A percentile compares a stretch with the other conserved stretches of the same genome.
Evolutionary conservation across 805 yeast genomes (phyloP).

Genomic region (Candida ovalis): DNA sequence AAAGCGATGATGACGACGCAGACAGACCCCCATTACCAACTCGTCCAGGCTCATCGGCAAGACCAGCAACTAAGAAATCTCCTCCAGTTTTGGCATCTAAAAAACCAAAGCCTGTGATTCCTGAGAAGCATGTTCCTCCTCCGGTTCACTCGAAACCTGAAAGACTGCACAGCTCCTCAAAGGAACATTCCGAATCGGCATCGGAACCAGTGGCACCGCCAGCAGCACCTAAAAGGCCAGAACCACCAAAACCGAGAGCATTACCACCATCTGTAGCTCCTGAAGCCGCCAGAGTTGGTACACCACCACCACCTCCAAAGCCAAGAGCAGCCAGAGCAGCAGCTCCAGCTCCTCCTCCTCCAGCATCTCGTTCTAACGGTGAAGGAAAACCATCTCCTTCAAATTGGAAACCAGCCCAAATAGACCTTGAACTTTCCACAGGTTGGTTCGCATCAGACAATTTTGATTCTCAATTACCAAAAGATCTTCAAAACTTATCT

Average conservation of each 20-base stretch:
- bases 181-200: no score
- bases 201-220: not conserved
- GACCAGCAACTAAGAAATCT: not conserved
- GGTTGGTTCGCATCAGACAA: constrained; percentile 44
- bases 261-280: constrained; percentile 1
- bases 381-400: constrained; percentile 13
- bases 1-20: constrained; percentile 15
- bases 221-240: constrained; percentile 2
- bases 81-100: constrained; percentile 4
- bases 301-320: constrained; percentile 34
- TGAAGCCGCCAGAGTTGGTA: constrained; percentile 11
- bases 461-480: constrained; percentile 33
- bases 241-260: constrained; percentile 13
- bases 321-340: constrained; percentile 23
- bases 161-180: no score
- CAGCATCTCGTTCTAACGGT: constrained; percentile 20
- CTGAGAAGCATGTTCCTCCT: not conserved
- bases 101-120: constrained; percentile 3
- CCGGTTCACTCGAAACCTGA: not conserved
- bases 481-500: constrained; percentile 34
- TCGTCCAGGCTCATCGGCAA: constrained; percentile 11
- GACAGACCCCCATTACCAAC: constrained; percentile 26
- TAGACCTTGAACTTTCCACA: constrained; percentile 40
- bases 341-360: constrained; percentile 11
- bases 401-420: constrained; percentile 30